Conservation (phyloP, 805 yeast genomes). For the Grigorovia humatica region DNA sequence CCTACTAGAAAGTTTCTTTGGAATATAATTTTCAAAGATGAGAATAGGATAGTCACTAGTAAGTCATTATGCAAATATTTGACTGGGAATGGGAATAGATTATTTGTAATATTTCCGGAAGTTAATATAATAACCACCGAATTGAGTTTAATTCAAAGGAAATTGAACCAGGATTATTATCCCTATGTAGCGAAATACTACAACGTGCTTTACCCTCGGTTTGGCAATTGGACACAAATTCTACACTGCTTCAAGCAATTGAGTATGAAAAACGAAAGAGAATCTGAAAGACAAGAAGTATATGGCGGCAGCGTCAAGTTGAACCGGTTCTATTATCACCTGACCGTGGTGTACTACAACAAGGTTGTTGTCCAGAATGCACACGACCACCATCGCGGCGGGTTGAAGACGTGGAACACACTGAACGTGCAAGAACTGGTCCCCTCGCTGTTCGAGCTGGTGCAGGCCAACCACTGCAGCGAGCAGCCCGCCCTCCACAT, state of each 20-base stretch:
- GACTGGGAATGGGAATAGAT: constrained; percentile 30
- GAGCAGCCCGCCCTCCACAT: constrained; percentile 5
- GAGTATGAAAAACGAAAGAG: constrained; percentile 18
- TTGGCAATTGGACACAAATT: constrained; percentile 43
- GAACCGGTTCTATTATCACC: constrained; percentile 21
- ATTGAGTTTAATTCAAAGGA: constrained; percentile 38
- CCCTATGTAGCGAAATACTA: constrained; percentile 47
- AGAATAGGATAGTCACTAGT: constrained; percentile 44
- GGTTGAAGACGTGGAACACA: constrained; percentile 12
- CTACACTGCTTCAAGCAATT: constrained; percentile 29
- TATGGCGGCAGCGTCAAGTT: background rate
- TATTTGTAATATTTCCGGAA: constrained; percentile 78
- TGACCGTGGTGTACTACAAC: constrained; percentile 32
- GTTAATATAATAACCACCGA: constrained; percentile 57
- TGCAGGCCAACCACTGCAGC: background rate
- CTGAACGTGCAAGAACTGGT: constrained; percentile 24
- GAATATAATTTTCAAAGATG: constrained; percentile 48
- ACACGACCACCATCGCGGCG: constrained; percentile 18
- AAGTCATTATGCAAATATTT: constrained; percentile 20
- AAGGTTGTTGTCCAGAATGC: constrained; percentile 15
- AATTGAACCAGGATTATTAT: constrained; percentile 40
- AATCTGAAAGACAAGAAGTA: no score
- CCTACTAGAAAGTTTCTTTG: constrained; percentile 43
- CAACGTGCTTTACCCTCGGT: constrained; percentile 71
- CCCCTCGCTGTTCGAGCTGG: constrained; percentile 25